Conservation (phyloP, 129 eudicot genomes). For the Chrysanthemum makinoi region DNA sequence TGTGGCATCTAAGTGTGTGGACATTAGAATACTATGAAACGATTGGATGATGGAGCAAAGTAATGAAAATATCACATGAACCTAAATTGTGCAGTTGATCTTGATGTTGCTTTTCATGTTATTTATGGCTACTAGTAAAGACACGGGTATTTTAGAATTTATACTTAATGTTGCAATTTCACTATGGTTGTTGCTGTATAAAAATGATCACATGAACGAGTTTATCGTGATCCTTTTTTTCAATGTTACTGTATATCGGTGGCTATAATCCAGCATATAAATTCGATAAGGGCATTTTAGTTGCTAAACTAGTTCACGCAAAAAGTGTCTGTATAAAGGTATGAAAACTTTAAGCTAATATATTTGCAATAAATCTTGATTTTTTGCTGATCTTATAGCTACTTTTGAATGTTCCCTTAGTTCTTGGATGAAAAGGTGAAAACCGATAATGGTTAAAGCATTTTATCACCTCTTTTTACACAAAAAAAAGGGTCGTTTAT, state of each 20-base stretch:
- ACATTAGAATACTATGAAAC: no score
- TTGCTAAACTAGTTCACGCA: background rate
- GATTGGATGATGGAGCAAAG: no score
- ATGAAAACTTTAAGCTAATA: background rate
- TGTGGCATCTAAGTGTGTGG: no score
- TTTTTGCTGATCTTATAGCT: background rate
- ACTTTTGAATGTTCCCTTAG: background rate
- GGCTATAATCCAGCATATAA: no score
- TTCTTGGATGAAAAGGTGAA: slow-evolving; percentile 7
- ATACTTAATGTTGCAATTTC: background rate
- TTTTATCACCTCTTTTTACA: background rate
- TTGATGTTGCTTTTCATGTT: background rate
- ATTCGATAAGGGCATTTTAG: no score
- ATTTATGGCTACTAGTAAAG: slow-evolving; percentile 3
- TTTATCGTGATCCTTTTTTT: no score
- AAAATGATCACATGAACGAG: no score
- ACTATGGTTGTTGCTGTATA: background rate
- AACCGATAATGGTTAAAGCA: slow-evolving; percentile 4
- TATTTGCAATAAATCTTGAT: slow-evolving; percentile 12
- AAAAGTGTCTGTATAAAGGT: background rate
- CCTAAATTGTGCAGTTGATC: slow-evolving; percentile 3
- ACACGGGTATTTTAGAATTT: background rate
- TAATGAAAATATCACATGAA: background rate
- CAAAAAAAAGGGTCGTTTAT: background rate
- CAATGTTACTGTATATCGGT: no score